A percentile compares a stretch with the other conserved stretches of the same genome.
phyloP scores from a whole-genome alignment of 805 yeast genomes.

The Wickerhamomyces hampshirensis region DNA sequence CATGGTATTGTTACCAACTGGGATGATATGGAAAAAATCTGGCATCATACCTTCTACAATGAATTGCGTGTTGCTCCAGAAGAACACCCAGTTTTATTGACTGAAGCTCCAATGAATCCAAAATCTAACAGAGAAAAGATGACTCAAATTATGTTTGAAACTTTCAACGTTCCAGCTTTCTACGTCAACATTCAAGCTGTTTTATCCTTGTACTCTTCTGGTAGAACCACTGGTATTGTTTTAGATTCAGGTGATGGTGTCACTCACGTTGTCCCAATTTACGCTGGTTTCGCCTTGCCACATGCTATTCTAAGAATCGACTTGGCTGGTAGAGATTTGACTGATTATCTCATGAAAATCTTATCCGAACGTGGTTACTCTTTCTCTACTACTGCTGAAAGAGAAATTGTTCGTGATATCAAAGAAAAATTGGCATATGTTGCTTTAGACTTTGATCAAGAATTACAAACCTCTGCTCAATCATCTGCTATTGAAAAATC shows the following conservation, averaged over 20 bases:
- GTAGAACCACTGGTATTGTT: slow-evolving; percentile 86
- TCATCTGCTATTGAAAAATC: slow-evolving; percentile 97
- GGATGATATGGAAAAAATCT: slow-evolving; percentile 99
- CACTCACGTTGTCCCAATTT: slow-evolving; percentile 81
- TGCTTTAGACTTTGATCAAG: slow-evolving; percentile 98
- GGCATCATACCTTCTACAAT: slow-evolving; percentile 99
- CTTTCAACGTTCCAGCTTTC: slow-evolving; percentile 86
- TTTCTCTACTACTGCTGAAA: slow-evolving; percentile 98
- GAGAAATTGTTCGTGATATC: slow-evolving; percentile 86
- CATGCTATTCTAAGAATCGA: slow-evolving; percentile 59
- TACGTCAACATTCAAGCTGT: slow-evolving; percentile 94
- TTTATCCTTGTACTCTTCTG: slow-evolving; percentile 78
- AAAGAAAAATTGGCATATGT: slow-evolving; percentile 99
- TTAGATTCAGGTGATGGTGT: slow-evolving; percentile 95
- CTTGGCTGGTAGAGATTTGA: slow-evolving; percentile 99
- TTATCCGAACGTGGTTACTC: slow-evolving; percentile 98
- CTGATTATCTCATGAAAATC: slow-evolving; percentile 98
- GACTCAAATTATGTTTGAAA: slow-evolving; percentile 99
- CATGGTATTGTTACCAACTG: slow-evolving; percentile 99
- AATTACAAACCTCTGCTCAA: slow-evolving; percentile 98
- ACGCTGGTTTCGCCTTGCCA: slow-evolving; percentile 79
- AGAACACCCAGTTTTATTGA: slow-evolving; percentile 98
- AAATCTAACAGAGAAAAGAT: slow-evolving; percentile 99
- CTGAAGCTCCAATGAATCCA: slow-evolving; percentile 99
- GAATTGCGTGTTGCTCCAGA: slow-evolving; percentile 99